A percentile compares a stretch with the other conserved stretches of the same genome.
phyloP scores from a whole-genome alignment of 2,329 filamentous ascomycete genomes.

The Fusarium virguliforme region DNA sequence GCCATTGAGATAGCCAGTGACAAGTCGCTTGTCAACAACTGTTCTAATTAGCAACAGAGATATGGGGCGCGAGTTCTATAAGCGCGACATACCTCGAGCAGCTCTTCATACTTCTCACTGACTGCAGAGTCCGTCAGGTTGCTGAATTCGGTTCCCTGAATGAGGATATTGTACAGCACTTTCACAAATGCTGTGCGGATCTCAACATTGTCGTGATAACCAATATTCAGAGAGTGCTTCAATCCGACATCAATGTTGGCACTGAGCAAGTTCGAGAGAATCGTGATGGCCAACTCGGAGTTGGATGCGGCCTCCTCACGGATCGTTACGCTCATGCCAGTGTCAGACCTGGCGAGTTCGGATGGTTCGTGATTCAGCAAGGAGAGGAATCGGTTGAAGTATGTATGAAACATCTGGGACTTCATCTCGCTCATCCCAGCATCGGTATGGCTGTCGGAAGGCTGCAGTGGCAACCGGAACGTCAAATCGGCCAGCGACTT shows the following conservation, averaged over 20 bases:
- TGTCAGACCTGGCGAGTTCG: constrained; percentile 56
- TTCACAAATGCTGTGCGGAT: constrained; percentile 80
- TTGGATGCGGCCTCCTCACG: constrained; percentile 71
- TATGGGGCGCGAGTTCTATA: background rate
- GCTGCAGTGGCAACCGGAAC: constrained; percentile 76
- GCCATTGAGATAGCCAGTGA: constrained; percentile 76
- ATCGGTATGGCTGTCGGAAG: constrained; percentile 76
- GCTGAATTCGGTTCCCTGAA: constrained; percentile 81
- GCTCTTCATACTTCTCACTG: constrained; percentile 78
- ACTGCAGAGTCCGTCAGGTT: constrained; percentile 78
- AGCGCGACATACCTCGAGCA: constrained; percentile 65
- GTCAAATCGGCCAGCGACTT: constrained; percentile 77
- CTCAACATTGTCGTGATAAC: constrained; percentile 79
- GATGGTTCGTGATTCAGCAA: constrained; percentile 72
- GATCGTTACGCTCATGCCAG: constrained; percentile 54
- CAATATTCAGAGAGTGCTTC: constrained; percentile 79
- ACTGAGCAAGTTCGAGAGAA: constrained; percentile 78
- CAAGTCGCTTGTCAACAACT: constrained; percentile 75
- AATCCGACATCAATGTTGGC: constrained; percentile 81
- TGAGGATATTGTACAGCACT: constrained; percentile 78
- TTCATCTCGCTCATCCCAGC: constrained; percentile 78
- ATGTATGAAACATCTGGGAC: constrained; percentile 80
- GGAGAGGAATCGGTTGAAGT: constrained; percentile 79
- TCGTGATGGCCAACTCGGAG: constrained; percentile 76
- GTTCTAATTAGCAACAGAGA: constrained; percentile 16